Evolutionary conservation across 148 eudicot species (phyloP).

Genomic region (Arbutus unedo): DNA sequence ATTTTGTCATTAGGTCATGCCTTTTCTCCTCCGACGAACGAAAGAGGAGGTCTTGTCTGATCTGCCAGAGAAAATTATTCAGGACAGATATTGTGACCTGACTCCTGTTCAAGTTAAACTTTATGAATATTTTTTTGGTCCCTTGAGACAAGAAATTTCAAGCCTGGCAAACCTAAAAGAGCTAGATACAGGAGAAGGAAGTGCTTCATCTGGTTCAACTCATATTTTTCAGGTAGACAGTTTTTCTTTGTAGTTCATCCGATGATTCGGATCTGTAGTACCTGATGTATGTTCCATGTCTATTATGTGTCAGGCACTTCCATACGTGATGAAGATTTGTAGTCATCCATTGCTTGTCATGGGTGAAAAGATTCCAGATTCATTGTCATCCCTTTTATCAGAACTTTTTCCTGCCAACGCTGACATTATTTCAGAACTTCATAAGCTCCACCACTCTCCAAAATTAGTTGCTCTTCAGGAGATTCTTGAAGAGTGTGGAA

Average conservation of each 20-base stretch:
- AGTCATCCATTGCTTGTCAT: slow-evolving; percentile 94
- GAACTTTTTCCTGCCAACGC: slow-evolving; percentile 52
- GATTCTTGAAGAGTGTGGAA: slow-evolving; percentile 97
- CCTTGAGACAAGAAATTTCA: slow-evolving; percentile 82
- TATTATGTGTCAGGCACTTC: slow-evolving; percentile 62
- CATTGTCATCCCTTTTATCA: slow-evolving; percentile 50
- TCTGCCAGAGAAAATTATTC: slow-evolving; percentile 98
- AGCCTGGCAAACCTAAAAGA: slow-evolving; percentile 60
- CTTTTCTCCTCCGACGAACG: slow-evolving; percentile 92
- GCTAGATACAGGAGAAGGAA: slow-evolving; percentile 52
- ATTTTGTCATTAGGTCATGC: slow-evolving; percentile 64
- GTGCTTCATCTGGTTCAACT: slow-evolving; percentile 63
- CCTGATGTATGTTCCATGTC: slow-evolving; percentile 14
- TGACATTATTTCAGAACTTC: slow-evolving; percentile 71
- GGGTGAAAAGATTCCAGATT: slow-evolving; percentile 64
- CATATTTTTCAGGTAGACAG: slow-evolving; percentile 79
- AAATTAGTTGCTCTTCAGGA: slow-evolving; percentile 96
- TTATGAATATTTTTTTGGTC: slow-evolving; percentile 89
- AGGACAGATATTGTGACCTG: slow-evolving; percentile 97
- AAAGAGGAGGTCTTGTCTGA: slow-evolving; percentile 97
- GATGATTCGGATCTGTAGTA: not conserved
- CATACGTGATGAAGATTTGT: slow-evolving; percentile 90
- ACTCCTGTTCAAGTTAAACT: slow-evolving; percentile 88
- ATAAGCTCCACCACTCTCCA: slow-evolving; percentile 89
- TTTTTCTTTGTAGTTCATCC: not conserved